A percentile compares a stretch with the other conserved stretches of the same genome.
Evolutionary conservation across 345 rosid species (phyloP).

Genomic region (Brassica rapa): DNA sequence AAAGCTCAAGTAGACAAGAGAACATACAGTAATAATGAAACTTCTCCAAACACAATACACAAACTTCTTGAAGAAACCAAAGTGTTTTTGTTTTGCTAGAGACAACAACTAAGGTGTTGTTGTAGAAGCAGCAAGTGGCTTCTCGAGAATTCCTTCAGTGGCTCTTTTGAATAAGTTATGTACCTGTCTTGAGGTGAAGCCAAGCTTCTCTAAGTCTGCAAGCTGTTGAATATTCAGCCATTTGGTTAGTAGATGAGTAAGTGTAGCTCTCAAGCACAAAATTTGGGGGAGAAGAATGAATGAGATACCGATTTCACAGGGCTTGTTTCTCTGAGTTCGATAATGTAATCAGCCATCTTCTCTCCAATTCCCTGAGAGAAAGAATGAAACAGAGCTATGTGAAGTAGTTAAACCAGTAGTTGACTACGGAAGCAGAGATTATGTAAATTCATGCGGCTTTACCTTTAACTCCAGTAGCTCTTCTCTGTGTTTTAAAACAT

Average conservation of each 20-base stretch:
- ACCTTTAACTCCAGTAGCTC: slow-evolving; percentile 82
- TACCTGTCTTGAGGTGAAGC: slow-evolving; percentile 83
- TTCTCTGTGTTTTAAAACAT: slow-evolving; percentile 52
- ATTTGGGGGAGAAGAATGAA: not conserved
- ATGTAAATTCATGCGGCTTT: not conserved
- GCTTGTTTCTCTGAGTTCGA: slow-evolving; percentile 65
- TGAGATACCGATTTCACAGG: slow-evolving; percentile 62
- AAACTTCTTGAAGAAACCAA: not conserved
- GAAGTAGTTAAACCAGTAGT: not conserved
- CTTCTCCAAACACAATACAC: not conserved
- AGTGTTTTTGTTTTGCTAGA: not conserved
- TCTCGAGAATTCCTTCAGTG: slow-evolving; percentile 58
- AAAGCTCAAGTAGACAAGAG: not conserved
- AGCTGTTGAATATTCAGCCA: slow-evolving; percentile 50
- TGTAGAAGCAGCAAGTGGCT: slow-evolving; percentile 25
- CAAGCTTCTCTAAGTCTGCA: slow-evolving; percentile 72
- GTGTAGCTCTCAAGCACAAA: not conserved
- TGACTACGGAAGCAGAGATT: slow-evolving; percentile 10
- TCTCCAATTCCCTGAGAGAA: slow-evolving; percentile 72
- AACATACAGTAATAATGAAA: slow-evolving; percentile 4
- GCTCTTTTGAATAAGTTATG: slow-evolving; percentile 63
- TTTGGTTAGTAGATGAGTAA: slow-evolving; percentile 8
- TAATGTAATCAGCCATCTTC: slow-evolving; percentile 73
- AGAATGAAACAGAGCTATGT: not conserved
- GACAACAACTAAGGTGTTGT: slow-evolving; percentile 35